These are phyloP conservation scores for Hypoxylon sp. DNA, from an alignment of 2,329 filamentous ascomycete genomes.

Conservation along the genomic window DNA sequence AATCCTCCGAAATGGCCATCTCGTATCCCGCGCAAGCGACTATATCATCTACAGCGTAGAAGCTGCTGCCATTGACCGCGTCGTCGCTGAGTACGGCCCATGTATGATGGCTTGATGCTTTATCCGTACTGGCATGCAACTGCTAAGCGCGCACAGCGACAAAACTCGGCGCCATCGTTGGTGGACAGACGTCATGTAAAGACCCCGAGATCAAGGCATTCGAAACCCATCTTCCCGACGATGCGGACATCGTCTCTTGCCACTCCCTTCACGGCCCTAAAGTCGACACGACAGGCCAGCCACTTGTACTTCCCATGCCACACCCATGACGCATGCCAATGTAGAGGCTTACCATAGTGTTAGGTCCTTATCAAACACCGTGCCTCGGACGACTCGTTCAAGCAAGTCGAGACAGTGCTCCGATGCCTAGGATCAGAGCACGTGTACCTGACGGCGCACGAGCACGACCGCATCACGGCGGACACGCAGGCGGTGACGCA, in stretches of 20 bases:
- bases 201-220: conserved; percentile 95
- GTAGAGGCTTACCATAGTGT: conserved; percentile 12
- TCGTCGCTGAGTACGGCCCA: conserved; percentile 88
- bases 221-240: conserved; percentile 82
- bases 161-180: conserved; percentile 93
- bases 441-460: conserved; percentile 84
- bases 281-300: conserved; percentile 87
- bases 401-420: conserved; percentile 81
- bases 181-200: conserved; percentile 98
- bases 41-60: conserved; percentile 99
- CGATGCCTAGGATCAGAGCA: conserved; percentile 84
- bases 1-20: conserved; percentile 92
- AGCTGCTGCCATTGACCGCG: conserved; percentile 85
- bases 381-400: conserved; percentile 77
- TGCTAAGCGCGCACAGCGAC: conserved; percentile 68
- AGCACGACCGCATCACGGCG: conserved; percentile 96
- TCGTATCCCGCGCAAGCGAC: conserved; percentile 95
- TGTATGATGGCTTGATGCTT: conserved; percentile 67
- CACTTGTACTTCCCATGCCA: conserved; percentile 68
- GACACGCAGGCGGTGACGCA: conserved; percentile 99
- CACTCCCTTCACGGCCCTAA: conserved; percentile 95
- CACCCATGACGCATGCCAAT: background rate
- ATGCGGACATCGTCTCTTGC: conserved; percentile 93
- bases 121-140: conserved; percentile 19
- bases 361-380: conserved; percentile 89